Percentiles rank a stretch among this genome's conserved stretches.
Evolutionary conservation across 2,329 filamentous ascomycete species (phyloP).

Genomic region (Fusarium mundagurra): DNA sequence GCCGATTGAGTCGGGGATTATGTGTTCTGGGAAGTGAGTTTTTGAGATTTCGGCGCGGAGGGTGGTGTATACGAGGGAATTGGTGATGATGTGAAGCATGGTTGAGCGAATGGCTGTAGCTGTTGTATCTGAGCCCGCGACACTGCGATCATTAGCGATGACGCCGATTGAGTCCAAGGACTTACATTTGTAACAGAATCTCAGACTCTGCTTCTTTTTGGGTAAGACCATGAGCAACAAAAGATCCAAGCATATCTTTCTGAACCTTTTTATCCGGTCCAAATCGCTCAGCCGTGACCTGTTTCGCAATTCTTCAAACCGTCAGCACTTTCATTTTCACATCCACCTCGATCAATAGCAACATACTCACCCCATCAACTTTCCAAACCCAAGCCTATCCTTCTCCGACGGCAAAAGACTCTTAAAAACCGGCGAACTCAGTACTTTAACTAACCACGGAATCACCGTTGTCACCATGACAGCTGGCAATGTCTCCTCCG

Average conservation of each 20-base stretch:
- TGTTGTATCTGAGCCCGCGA: conserved; percentile 68
- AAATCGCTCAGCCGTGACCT: conserved; percentile 43
- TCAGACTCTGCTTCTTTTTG: conserved; percentile 43
- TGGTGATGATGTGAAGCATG: conserved; percentile 62
- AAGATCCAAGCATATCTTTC: conserved; percentile 47
- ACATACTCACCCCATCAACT: conserved; percentile 55
- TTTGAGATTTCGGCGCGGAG: conserved; percentile 49
- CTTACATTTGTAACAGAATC: conserved; percentile 39
- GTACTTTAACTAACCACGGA: conserved; percentile 52
- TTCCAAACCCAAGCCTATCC: conserved; percentile 51
- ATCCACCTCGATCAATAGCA: background rate
- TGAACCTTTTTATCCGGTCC: conserved; percentile 39
- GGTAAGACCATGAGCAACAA: conserved; percentile 42
- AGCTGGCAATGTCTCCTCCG: conserved; percentile 54
- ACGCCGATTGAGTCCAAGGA: fast-evolving
- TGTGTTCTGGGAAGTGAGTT: conserved; percentile 16
- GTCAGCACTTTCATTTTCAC: background rate
- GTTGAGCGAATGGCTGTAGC: conserved; percentile 64
- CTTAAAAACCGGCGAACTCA: conserved; percentile 54
- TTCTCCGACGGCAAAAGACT: conserved; percentile 53
- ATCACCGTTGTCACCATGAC: conserved; percentile 56
- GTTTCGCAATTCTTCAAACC: conserved; percentile 38
- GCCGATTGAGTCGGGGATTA: conserved; percentile 49
- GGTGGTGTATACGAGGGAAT: conserved; percentile 56
- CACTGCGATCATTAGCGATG: conserved; percentile 36